Base-by-base conservation (phyloP, 352 stramenopile species). In the Phytophthora pluvialis region DNA sequence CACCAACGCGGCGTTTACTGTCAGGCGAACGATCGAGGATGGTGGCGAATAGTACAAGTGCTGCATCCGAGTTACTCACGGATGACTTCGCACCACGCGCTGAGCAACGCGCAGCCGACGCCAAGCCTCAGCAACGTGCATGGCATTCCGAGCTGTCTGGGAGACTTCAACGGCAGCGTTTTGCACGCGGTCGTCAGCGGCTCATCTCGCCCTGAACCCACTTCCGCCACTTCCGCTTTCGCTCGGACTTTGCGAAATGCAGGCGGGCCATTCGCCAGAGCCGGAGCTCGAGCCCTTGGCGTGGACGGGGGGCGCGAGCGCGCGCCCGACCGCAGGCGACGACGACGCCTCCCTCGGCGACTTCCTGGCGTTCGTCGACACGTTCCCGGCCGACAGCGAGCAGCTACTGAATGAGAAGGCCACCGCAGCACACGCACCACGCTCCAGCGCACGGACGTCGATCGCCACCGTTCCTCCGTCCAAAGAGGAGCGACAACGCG, bases 291-390 rank as follows among this genome's bases (percentile, higher is more conserved):
- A 66, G 35, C 62, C 46, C 10, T 29, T 40, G 26, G 3, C 35
- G 11, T 21, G 38, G 21, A 21, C 21, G 21, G 21, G 21, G 21
- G 21, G 21, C 21, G 21, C 21, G 21, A 21, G 21, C 21, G 5
- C 50, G n/a, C 4, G 16, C 3, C 39, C 35, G 13, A 35, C 15
- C 38, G 15, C 33, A 25, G 12, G 13, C 26, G 47, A 38, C 29
- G 21, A 60, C 57, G 57, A 58, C 32, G 10, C 32, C 11, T n/a
- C 44, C 6, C 49, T 72, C 21, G 40, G 38, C 32, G 50, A 68
- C 26, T 39, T 72, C 10, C n/a, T 72, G 44, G 58, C 64, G 28
- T 72, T 72, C 59, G 64, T 72, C 21, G 64, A 72, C 58, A 60
- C 64, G 15, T 72, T 72, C 50, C 64, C 64, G 26, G 31, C 45